Conservation (phyloP, 345 rosid species). For the Murraya koenigii region DNA sequence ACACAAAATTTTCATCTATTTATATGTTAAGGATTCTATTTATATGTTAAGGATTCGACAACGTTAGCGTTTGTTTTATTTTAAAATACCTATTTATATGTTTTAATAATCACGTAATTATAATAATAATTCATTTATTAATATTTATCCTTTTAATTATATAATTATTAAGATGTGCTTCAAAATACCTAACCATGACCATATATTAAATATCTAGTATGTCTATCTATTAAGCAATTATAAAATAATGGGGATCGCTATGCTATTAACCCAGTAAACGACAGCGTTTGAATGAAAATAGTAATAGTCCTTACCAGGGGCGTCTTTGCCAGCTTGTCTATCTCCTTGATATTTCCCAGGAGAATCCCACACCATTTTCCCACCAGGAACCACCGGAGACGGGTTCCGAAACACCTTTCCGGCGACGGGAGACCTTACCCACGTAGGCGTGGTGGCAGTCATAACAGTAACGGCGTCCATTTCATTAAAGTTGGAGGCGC, state of each 20-base stretch:
- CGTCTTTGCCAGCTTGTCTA: conserved; percentile 26
- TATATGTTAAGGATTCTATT: too few relatives aligned
- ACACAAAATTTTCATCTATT: background rate
- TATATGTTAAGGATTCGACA: too few relatives aligned
- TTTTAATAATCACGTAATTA: too few relatives aligned
- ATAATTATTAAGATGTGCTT: too few relatives aligned
- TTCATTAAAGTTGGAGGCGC: conserved; percentile 54
- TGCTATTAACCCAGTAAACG: background rate
- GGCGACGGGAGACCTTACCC: conserved; percentile 41
- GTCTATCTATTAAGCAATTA: too few relatives aligned
- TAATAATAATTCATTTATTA: too few relatives aligned
- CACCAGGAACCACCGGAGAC: conserved; percentile 36
- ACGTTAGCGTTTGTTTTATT: too few relatives aligned
- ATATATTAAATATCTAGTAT: too few relatives aligned
- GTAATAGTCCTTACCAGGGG: conserved; percentile 17
- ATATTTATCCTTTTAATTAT: too few relatives aligned
- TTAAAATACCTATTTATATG: too few relatives aligned
- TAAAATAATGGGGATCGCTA: background rate
- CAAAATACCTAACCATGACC: too few relatives aligned
- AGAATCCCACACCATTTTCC: conserved; percentile 31
- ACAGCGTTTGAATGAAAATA: background rate
- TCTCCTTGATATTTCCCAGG: conserved; percentile 26
- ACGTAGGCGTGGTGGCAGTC: conserved; percentile 28
- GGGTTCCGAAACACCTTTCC: conserved; percentile 37
- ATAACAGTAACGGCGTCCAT: conserved; percentile 31